Percentiles rank a stretch among this genome's conserved stretches.
Conservation (phyloP, 1,284 basidiomycete species). For the Phlebopus sp. region DNA sequence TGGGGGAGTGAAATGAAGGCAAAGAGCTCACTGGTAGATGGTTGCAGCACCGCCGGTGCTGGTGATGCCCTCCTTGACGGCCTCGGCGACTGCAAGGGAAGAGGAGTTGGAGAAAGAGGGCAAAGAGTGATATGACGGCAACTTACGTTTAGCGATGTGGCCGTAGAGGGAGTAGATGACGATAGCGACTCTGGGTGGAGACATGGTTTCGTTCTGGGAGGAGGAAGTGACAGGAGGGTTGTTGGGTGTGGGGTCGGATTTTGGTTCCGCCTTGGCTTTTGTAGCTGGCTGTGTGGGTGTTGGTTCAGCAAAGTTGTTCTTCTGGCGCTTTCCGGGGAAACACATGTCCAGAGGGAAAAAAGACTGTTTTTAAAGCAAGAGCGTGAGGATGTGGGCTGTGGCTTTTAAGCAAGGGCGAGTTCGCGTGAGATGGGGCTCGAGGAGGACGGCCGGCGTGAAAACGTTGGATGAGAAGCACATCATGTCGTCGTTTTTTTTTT, state of each 20-base stretch:
- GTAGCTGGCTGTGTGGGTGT: slow-evolving; percentile 15
- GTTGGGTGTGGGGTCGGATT: slow-evolving; percentile 9
- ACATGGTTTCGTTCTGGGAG: slow-evolving; percentile 12
- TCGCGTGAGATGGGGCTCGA: slow-evolving; percentile 27
- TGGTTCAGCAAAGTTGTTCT: slow-evolving; percentile 32
- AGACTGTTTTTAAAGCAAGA: slow-evolving; percentile 1
- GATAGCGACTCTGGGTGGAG: slow-evolving; percentile 67
- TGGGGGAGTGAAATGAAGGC: neutral
- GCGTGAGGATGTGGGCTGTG: slow-evolving; percentile 6
- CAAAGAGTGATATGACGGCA: neutral
- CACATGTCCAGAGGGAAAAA: slow-evolving; percentile 32
- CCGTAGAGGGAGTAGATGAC: slow-evolving; percentile 84
- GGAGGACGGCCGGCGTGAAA: slow-evolving; percentile 12
- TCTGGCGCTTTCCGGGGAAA: slow-evolving; percentile 41
- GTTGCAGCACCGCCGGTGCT: slow-evolving; percentile 67
- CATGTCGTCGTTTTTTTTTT: slow-evolving; percentile 19
- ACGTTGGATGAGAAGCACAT: slow-evolving; percentile 1
- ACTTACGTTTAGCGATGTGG: slow-evolving; percentile 70
- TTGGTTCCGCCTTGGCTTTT: slow-evolving; percentile 15
- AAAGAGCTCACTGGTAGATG: slow-evolving; percentile 65
- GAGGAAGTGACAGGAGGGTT: neutral
- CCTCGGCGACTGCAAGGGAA: slow-evolving; percentile 65
- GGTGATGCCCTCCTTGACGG: slow-evolving; percentile 71
- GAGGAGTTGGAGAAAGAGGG: slow-evolving; percentile 1
- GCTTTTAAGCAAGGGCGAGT: slow-evolving; percentile 2